These are phyloP conservation scores for Diddensiella santjacobensis DNA, from an alignment of 805 yeast genomes.

Conservation along the genomic window DNA sequence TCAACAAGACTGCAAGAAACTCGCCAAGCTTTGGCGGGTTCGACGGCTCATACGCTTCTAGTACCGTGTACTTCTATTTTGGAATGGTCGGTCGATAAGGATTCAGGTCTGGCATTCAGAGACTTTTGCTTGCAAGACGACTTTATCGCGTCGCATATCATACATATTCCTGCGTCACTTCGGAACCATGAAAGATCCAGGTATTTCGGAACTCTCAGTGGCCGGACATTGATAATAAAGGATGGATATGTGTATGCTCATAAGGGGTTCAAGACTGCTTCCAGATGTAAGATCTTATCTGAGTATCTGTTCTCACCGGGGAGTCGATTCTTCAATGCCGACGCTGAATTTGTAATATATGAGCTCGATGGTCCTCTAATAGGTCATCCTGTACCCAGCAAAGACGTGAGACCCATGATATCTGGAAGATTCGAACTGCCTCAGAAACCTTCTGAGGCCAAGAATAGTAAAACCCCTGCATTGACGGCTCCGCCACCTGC, in stretches of 20 bases:
- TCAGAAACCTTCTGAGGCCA: background rate
- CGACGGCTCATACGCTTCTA: constrained; percentile 54
- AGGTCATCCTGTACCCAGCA: constrained; percentile 37
- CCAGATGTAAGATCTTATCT: constrained; percentile 42
- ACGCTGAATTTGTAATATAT: constrained; percentile 52
- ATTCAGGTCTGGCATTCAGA: constrained; percentile 38
- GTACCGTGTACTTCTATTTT: constrained; percentile 58
- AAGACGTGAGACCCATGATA: constrained; percentile 19
- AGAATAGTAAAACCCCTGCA: background rate
- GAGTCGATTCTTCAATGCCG: constrained; percentile 56
- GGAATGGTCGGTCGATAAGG: constrained; percentile 38
- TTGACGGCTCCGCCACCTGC: constrained; percentile 8
- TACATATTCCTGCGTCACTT: constrained; percentile 36
- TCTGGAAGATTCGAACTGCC: constrained; percentile 12
- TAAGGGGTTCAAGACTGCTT: constrained; percentile 51
- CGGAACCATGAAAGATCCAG: constrained; percentile 24
- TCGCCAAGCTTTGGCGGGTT: constrained; percentile 34
- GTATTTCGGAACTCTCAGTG: constrained; percentile 24
- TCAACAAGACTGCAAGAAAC: constrained; percentile 19
- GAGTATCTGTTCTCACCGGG: constrained; percentile 51
- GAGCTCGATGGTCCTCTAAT: constrained; percentile 54
- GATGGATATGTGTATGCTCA: constrained; percentile 54
- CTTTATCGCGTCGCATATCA: constrained; percentile 60
- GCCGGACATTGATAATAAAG: constrained; percentile 52
- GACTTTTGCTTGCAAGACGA: constrained; percentile 58